Conservation (phyloP, 495 filamentous ascomycete genomes). For the Baudoinia panamericana region DNA sequence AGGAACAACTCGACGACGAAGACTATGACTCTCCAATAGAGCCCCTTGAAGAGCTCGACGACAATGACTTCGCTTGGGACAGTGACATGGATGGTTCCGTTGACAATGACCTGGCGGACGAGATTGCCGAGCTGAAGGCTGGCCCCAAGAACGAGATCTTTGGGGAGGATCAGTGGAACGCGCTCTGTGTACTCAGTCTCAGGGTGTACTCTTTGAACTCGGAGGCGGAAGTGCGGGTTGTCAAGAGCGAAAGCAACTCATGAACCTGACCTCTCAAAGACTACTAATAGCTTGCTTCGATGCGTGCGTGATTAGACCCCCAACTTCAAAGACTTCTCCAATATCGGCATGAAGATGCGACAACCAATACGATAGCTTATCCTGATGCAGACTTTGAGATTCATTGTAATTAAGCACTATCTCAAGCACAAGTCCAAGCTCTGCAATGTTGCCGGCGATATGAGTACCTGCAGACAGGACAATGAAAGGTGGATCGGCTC, state of each 20-base stretch:
- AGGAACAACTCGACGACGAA: not conserved
- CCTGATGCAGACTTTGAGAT: no score
- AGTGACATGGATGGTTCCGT: slow-evolving; percentile 22
- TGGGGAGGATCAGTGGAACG: slow-evolving; percentile 62
- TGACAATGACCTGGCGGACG: slow-evolving; percentile 3
- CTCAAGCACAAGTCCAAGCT: no score
- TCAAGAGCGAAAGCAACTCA: slow-evolving; percentile 10
- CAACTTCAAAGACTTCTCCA: no score
- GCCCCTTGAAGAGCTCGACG: slow-evolving; percentile 7
- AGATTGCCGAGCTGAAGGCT: not conserved
- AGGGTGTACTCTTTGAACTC: slow-evolving; percentile 39
- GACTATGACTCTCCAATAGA: slow-evolving; percentile 2
- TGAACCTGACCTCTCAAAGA: no score
- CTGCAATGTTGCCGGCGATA: no score
- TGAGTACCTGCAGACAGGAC: no score
- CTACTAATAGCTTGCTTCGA: no score
- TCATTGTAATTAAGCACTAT: no score
- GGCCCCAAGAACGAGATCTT: slow-evolving; percentile 19
- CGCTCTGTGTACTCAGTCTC: slow-evolving; percentile 66
- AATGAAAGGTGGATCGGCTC: no score
- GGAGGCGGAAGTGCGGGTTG: slow-evolving; percentile 10
- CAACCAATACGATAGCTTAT: no score
- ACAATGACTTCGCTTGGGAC: slow-evolving; percentile 29
- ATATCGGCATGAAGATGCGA: no score
- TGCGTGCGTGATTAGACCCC: no score